A percentile compares a stretch with the other conserved stretches of the same genome.
Conservation (phyloP, 345 rosid species). For the Sonneratia alba region DNA sequence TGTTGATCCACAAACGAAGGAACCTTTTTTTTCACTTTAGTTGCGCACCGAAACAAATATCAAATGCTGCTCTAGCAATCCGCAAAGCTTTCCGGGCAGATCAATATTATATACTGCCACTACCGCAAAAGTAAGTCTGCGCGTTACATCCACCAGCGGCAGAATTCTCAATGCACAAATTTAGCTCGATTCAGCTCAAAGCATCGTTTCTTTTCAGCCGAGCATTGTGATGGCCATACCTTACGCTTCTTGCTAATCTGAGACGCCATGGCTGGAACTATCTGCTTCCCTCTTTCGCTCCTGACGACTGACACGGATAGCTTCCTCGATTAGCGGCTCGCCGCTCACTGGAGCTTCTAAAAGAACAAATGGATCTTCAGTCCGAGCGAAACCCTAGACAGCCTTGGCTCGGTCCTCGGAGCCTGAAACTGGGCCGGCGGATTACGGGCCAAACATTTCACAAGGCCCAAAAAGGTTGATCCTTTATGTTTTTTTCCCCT, state of each 20-base stretch:
- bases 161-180: not conserved
- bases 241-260: constrained; percentile 81
- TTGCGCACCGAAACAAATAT: no score
- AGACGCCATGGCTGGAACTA: constrained; percentile 4
- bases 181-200: not conserved
- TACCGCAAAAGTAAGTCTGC: no score
- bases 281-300: not conserved
- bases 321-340: not conserved
- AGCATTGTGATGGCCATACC: not conserved
- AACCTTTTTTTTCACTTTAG: no score
- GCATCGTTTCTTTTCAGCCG: not conserved
- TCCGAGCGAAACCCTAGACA: not conserved
- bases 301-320: not conserved
- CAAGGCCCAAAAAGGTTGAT: not conserved
- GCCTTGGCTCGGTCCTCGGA: not conserved
- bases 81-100: no score
- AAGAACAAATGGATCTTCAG: not conserved
- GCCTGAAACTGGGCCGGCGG: no score
- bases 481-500: not conserved
- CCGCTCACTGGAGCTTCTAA: not conserved
- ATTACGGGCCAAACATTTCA: not conserved
- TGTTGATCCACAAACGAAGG: no score
- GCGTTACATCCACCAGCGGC: not conserved
- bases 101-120: not conserved
- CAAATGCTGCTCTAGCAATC: no score